These are phyloP conservation scores for Picea sitchensis DNA, from an alignment of 75 land plant genomes.

Conservation along the genomic window DNA sequence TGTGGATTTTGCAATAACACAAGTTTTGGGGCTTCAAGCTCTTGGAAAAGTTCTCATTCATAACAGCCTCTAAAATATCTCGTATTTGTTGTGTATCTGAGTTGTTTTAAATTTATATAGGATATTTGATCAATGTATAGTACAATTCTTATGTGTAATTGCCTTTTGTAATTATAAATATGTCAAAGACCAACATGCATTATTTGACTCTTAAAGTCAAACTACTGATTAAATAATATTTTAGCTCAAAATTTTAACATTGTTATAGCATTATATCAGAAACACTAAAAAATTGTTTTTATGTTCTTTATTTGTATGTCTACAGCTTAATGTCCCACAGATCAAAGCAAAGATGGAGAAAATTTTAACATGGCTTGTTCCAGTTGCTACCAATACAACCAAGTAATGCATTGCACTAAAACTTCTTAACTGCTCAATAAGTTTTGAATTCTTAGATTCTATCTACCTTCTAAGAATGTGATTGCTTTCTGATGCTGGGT, in stretches of 20 bases:
- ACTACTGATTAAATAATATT: neutral
- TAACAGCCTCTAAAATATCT: no score
- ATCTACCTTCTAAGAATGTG: neutral
- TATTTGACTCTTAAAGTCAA: no score
- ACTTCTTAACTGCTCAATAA: neutral
- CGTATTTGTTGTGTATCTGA: no score
- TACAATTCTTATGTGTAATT: no score
- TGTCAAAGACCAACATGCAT: no score
- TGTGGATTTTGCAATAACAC: no score
- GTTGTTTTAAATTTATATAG: no score
- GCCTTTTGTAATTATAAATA: no score
- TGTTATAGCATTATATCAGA: no score
- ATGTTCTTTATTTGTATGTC: neutral
- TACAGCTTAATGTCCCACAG: slow-evolving; percentile 59
- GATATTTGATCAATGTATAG: no score
- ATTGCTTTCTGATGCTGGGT: neutral
- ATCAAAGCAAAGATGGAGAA: slow-evolving; percentile 88
- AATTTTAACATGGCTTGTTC: slow-evolving; percentile 81
- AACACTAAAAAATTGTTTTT: neutral
- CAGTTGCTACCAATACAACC: slow-evolving; percentile 82
- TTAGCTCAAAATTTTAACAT: neutral
- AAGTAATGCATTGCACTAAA: slow-evolving; percentile 42
- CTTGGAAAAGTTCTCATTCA: no score
- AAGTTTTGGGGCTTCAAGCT: no score
- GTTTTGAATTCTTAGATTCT: neutral